Evolutionary conservation across 1,284 basidiomycete genomes (phyloP).

Genomic region (Leccinum ponderosum): DNA sequence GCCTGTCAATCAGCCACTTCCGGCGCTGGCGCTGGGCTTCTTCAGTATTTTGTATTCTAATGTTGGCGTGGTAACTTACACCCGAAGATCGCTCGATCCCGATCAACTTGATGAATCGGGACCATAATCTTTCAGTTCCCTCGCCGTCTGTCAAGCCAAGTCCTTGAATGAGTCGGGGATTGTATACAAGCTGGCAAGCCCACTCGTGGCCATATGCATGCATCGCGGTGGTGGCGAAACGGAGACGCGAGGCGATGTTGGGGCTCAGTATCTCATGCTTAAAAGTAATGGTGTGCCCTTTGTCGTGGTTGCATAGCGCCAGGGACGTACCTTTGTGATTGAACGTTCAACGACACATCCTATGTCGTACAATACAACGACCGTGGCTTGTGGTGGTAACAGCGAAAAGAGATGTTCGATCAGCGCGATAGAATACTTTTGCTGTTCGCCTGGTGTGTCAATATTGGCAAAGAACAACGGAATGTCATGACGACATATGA

Average conservation of each 20-base stretch:
- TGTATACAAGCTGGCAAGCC: background rate
- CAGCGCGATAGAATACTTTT: background rate
- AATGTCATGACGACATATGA: background rate
- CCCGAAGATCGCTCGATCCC: background rate
- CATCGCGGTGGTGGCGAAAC: background rate
- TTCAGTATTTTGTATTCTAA: background rate
- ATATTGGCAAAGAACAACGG: constrained; percentile 1
- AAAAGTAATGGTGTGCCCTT: background rate
- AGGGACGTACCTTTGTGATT: background rate
- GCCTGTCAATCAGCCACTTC: background rate
- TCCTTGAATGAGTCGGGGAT: background rate
- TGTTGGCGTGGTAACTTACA: no score
- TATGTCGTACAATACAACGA: background rate
- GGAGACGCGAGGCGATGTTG: background rate
- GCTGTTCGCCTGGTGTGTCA: background rate
- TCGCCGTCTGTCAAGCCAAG: background rate
- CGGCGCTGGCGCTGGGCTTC: background rate
- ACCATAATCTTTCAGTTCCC: constrained; percentile 1
- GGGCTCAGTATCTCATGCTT: background rate
- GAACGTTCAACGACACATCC: background rate
- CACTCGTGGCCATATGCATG: background rate
- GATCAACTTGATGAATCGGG: background rate
- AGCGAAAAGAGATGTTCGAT: background rate
- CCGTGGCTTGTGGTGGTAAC: background rate
- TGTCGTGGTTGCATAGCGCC: background rate